Conservation (phyloP, 441 rosid genomes). For the Pelargonium citronellum region DNA sequence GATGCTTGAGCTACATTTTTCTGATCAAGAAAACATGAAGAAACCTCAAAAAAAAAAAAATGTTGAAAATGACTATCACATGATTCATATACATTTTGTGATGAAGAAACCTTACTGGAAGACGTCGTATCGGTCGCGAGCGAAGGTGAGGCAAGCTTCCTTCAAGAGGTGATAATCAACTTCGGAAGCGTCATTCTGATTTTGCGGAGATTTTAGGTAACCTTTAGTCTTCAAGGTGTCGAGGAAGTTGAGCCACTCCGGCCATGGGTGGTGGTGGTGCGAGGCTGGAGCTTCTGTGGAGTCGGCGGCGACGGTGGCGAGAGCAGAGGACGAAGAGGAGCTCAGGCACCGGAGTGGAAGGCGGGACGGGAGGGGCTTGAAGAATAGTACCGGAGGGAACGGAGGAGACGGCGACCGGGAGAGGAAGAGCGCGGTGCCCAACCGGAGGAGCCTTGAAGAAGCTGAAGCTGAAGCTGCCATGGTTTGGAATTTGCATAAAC, state of each 20-base stretch:
- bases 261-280: constrained; percentile 60
- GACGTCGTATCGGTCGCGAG: constrained; percentile 81
- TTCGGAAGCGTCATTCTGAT: constrained; percentile 1
- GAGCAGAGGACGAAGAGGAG: constrained; percentile 34
- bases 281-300: constrained; percentile 18
- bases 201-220: constrained; percentile 37
- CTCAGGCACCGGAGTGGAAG: too few species aligned
- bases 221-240: constrained; percentile 65
- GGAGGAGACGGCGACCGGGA: too few species aligned
- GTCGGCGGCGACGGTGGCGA: constrained; percentile 22
- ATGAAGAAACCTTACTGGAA: constrained; percentile 41
- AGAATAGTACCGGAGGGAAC: too few species aligned
- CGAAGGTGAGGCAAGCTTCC: constrained; percentile 79
- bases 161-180: constrained; percentile 39
- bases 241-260: constrained; percentile 79
- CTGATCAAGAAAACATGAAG: too few species aligned
- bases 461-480: too few species aligned
- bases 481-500: too few species aligned
- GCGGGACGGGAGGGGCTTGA: constrained; percentile 19
- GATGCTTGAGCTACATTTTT: too few species aligned
- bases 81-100: constrained; percentile 3
- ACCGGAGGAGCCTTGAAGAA: too few species aligned
- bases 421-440: too few species aligned
- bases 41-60: too few species aligned
- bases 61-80: constrained; percentile 15